These are phyloP conservation scores for Coleophoma eucalyptorum DNA, from an alignment of 2,329 filamentous ascomycete genomes.

Conservation along the genomic window DNA sequence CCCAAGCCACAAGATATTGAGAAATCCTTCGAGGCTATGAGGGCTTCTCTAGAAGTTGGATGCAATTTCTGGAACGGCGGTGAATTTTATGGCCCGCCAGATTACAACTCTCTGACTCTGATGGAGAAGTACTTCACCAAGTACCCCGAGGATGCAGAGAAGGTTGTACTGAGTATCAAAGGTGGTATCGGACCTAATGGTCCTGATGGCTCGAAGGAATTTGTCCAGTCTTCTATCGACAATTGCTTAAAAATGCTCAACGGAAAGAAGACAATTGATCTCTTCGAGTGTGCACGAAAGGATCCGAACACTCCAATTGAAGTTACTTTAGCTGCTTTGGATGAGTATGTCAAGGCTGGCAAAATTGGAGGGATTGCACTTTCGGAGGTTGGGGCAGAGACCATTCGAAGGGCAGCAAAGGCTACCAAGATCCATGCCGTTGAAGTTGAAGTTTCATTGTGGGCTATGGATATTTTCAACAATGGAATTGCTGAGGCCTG, in stretches of 20 bases:
- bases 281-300: constrained; percentile 49
- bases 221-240: constrained; percentile 54
- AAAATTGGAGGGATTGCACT: constrained; percentile 40
- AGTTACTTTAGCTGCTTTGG: constrained; percentile 24
- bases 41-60: constrained; percentile 41
- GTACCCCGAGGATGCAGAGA: constrained; percentile 57
- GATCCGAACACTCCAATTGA: constrained; percentile 41
- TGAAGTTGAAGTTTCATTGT: constrained; percentile 42
- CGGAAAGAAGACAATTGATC: constrained; percentile 47
- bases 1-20: constrained; percentile 32
- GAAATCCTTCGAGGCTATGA: constrained; percentile 48
- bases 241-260: constrained; percentile 45
- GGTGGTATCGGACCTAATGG: constrained; percentile 39
- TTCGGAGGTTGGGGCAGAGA: constrained; percentile 37
- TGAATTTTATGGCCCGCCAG: constrained; percentile 58
- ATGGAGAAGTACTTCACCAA: constrained; percentile 56
- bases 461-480: constrained; percentile 28
- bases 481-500: constrained; percentile 44
- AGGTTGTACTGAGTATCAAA: constrained; percentile 60
- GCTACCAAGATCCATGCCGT: constrained; percentile 39
- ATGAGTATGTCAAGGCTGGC: constrained; percentile 35
- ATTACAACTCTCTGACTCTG: constrained; percentile 55
- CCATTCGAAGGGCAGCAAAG: constrained; percentile 34
- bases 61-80: constrained; percentile 57
- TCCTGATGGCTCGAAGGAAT: constrained; percentile 49